phyloP scores from a whole-genome alignment of 2,329 filamentous ascomycete species.

The Xylariales sp. region DNA sequence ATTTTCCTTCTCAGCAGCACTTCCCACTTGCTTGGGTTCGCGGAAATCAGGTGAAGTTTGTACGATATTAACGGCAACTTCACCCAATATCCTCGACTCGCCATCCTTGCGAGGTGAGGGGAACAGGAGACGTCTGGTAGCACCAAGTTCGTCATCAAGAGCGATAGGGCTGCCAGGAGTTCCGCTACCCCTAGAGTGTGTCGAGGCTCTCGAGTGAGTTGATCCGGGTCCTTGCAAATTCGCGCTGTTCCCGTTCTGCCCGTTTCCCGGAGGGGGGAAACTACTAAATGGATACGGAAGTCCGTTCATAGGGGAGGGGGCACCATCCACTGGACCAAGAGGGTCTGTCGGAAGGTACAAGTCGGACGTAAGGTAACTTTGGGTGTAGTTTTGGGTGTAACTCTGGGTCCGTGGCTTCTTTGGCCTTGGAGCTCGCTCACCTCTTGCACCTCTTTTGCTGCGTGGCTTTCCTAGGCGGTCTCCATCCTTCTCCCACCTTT shows the following conservation, averaged over 20 bases:
- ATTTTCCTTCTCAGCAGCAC: constrained; percentile 40
- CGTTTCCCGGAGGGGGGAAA: constrained; percentile 12
- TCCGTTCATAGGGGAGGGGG: constrained; percentile 22
- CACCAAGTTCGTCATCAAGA: constrained; percentile 47
- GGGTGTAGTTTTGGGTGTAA: constrained; percentile 35
- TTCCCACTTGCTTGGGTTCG: constrained; percentile 27
- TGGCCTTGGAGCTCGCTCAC: constrained; percentile 32
- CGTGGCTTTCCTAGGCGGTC: constrained; percentile 47
- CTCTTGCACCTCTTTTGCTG: constrained; percentile 36
- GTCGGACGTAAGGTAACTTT: constrained; percentile 46
- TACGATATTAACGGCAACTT: constrained; percentile 50
- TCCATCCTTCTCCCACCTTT: constrained; percentile 72
- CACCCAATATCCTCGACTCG: constrained; percentile 56
- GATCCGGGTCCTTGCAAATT: constrained; percentile 32
- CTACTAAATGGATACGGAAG: constrained; percentile 10
- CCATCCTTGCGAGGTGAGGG: constrained; percentile 68
- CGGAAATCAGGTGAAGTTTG: constrained; percentile 36
- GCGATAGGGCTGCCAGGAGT: constrained; percentile 54
- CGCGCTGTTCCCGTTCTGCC: constrained; percentile 9
- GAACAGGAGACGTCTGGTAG: constrained; percentile 68
- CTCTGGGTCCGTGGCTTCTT: constrained; percentile 48
- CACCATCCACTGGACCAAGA: constrained; percentile 39
- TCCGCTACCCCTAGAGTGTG: constrained; percentile 52
- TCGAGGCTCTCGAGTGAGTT: constrained; percentile 40
- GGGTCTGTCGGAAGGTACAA: constrained; percentile 51